Percentiles rank a stretch among this genome's conserved stretches.
Evolutionary conservation across 2,329 filamentous ascomycete species (phyloP).

Genomic region (Diaporthe australafricana): DNA sequence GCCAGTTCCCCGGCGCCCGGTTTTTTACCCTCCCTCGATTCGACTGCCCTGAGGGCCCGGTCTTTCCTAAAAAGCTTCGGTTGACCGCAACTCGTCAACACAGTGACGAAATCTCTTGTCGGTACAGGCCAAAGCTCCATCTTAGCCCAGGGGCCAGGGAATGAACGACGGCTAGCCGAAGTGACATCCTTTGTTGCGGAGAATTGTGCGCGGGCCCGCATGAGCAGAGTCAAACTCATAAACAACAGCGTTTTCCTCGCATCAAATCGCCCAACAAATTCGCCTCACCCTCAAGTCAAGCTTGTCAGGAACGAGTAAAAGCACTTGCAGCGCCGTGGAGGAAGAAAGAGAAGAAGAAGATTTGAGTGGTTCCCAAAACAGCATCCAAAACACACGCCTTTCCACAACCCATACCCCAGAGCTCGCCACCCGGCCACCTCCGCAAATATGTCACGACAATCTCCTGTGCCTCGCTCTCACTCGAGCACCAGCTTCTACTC

Average conservation of each 20-base stretch:
- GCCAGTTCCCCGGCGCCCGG: constrained; percentile 13
- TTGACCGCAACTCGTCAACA: constrained; percentile 34
- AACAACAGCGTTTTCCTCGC: constrained; percentile 28
- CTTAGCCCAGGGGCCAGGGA: constrained; percentile 33
- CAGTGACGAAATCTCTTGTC: constrained; percentile 29
- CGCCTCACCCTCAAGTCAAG: constrained; percentile 7
- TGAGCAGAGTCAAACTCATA: constrained; percentile 29
- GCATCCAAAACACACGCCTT: constrained; percentile 7
- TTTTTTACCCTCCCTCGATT: constrained; percentile 19
- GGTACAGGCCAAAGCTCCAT: constrained; percentile 13
- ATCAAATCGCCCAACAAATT: constrained; percentile 12
- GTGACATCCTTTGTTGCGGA: constrained; percentile 29
- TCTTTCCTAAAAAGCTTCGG: neutral
- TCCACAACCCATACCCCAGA: neutral
- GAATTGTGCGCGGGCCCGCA: constrained; percentile 32
- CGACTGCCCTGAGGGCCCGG: constrained; percentile 18
- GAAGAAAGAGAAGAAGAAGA: neutral
- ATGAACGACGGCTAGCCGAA: constrained; percentile 31
- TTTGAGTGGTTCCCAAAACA: neutral
- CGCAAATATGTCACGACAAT: constrained; percentile 28
- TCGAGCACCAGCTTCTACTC: constrained; percentile 58
- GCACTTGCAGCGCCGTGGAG: constrained; percentile 4
- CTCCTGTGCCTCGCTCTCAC: constrained; percentile 39
- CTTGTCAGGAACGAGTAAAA: constrained; percentile 19
- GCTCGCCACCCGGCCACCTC: neutral